Evolutionary conservation across 441 rosid species (phyloP).

Genomic region (Jatropha podagrica): DNA sequence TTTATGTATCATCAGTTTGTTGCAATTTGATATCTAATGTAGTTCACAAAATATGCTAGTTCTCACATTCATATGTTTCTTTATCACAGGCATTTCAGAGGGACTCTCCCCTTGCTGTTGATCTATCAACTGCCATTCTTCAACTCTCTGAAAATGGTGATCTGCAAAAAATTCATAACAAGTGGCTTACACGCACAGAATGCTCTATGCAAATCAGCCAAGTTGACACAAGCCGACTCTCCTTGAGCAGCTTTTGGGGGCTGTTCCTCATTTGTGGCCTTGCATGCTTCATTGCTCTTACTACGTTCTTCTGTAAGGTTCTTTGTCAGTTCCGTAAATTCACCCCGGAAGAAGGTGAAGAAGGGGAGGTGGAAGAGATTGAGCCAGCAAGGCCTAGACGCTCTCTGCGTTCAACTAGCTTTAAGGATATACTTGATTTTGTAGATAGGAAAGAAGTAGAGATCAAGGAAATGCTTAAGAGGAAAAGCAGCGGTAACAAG

Average conservation of each 20-base stretch:
- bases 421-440: constrained; percentile 59
- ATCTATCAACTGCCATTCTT: constrained; percentile 85
- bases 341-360: constrained; percentile 40
- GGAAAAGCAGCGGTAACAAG: constrained; percentile 45
- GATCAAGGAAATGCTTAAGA: constrained; percentile 58
- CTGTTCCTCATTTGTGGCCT: constrained; percentile 78
- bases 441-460: constrained; percentile 73
- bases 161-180: constrained; percentile 70
- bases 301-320: constrained; percentile 51
- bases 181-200: constrained; percentile 58
- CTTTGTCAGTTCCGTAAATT: constrained; percentile 58
- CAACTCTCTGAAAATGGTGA: constrained; percentile 87
- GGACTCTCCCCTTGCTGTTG: constrained; percentile 91
- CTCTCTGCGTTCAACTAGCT: constrained; percentile 41
- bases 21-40: neutral
- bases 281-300: constrained; percentile 58
- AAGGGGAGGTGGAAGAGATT: constrained; percentile 43
- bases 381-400: constrained; percentile 48
- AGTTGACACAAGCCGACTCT: constrained; percentile 47
- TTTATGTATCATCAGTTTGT: neutral
- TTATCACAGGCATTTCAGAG: constrained; percentile 79
- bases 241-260: constrained; percentile 85
- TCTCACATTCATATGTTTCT: neutral
- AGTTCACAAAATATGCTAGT: neutral
- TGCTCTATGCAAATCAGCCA: constrained; percentile 46